Conservation (phyloP, 116 monocot genomes). For the Trichopus zeylanicus region DNA sequence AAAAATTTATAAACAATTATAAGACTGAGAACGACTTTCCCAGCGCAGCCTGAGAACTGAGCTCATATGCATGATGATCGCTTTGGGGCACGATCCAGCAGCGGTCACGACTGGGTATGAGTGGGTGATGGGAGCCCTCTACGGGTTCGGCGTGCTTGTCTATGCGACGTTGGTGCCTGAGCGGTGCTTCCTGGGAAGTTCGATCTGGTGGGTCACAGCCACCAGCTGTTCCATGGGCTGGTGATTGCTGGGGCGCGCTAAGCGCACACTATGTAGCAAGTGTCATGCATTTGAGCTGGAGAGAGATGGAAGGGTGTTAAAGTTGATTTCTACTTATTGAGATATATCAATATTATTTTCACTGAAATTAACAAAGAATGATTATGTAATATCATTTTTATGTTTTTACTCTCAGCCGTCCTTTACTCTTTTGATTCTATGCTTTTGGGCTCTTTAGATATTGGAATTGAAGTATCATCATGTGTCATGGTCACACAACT, state of each 20-base stretch:
- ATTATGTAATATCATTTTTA: too few relatives aligned
- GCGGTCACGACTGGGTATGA: not conserved
- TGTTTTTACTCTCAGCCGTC: too few relatives aligned
- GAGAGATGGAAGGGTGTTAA: slow-evolving; percentile 7
- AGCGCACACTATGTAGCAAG: slow-evolving; percentile 8
- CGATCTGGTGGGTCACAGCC: slow-evolving; percentile 10
- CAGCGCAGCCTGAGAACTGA: too few relatives aligned
- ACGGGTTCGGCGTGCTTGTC: slow-evolving; percentile 7
- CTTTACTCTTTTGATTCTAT: too few relatives aligned
- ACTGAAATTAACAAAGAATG: too few relatives aligned
- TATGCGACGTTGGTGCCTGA: slow-evolving; percentile 9
- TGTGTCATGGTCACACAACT: too few relatives aligned
- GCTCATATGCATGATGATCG: slow-evolving; percentile 5
- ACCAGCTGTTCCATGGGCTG: slow-evolving; percentile 8
- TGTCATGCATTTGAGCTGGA: slow-evolving; percentile 6
- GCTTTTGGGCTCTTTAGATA: too few relatives aligned
- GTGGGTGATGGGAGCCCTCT: slow-evolving; percentile 1
- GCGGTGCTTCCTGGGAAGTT: slow-evolving; percentile 11
- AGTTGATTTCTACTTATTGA: too few relatives aligned
- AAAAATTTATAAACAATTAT: too few relatives aligned
- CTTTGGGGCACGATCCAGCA: not conserved
- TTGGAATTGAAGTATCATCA: too few relatives aligned
- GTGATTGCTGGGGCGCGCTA: slow-evolving; percentile 11
- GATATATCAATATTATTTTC: too few relatives aligned
- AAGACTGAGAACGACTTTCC: too few relatives aligned